Evolutionary conservation across 1,284 basidiomycete species (phyloP).

Genomic region (Ganoderma multipileum): DNA sequence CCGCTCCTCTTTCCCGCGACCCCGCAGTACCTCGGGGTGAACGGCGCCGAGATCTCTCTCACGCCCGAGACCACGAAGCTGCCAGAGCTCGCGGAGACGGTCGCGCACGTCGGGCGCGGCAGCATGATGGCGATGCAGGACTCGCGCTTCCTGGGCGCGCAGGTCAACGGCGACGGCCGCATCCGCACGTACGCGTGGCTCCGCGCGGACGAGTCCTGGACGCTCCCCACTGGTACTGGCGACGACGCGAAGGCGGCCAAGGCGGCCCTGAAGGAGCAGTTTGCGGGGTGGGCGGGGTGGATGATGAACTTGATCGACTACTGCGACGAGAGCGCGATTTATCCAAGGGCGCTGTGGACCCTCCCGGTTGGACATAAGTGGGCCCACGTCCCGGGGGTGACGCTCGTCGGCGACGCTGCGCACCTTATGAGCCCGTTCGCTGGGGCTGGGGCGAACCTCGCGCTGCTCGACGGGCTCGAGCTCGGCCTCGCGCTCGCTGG

Average conservation of each 20-base stretch:
- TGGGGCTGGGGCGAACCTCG: conserved; percentile 53
- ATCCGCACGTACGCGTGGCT: conserved; percentile 20
- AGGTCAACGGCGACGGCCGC: conserved; percentile 17
- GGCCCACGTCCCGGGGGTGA: conserved; percentile 26
- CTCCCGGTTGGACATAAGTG: conserved; percentile 23
- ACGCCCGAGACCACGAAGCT: conserved; percentile 5
- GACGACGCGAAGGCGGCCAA: conserved; percentile 12
- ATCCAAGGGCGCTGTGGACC: conserved; percentile 17
- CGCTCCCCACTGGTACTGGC: conserved; percentile 6
- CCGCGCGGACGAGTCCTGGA: conserved; percentile 16
- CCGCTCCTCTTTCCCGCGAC: conserved; percentile 33
- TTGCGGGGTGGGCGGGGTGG: conserved; percentile 23
- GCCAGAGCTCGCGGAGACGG: conserved; percentile 15
- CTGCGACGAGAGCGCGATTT: conserved; percentile 21
- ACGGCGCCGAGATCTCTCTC: conserved; percentile 19
- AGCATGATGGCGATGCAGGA: conserved; percentile 10
- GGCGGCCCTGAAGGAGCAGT: conserved; percentile 16
- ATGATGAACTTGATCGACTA: conserved; percentile 19
- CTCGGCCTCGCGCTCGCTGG: conserved; percentile 32
- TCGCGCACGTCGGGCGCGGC: conserved; percentile 19
- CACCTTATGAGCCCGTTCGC: conserved; percentile 56
- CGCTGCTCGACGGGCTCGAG: conserved; percentile 40
- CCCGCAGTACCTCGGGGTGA: conserved; percentile 15
- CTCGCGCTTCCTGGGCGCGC: conserved; percentile 12
- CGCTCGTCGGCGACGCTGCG: conserved; percentile 52